Evolutionary conservation across 306 rosid species (phyloP), one percentile per base, ranked within the genome.

Genomic region (Castanea sativa): DNA sequence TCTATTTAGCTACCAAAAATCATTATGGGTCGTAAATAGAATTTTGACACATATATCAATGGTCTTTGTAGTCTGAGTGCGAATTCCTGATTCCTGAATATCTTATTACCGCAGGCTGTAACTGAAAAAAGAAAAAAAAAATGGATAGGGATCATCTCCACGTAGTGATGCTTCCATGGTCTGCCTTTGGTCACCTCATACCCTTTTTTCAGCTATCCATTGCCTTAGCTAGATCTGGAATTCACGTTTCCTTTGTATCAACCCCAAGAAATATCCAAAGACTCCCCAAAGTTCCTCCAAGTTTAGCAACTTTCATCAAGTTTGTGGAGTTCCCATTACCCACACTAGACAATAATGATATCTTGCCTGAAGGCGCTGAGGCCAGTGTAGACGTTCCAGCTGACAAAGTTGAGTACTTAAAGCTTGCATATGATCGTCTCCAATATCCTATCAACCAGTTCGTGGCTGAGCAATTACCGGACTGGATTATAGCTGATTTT

Each of bases 211-310:
- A 85, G 30, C 80, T 85, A 41, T 65, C 84, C 70, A 73, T 75
- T 52, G 82, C 78, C 74, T 79, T 85, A 41, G 86, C 88, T 65
- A 82, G 49, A 76, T 38, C 76, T 55, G 84, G 83, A 71, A 56
- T 81, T 29, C 79, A 12, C 29, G 83, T 85, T 35, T 68, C 78
- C 53, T 77, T 64, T 60, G 52, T 84, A 15, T 65, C 82, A 69
- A 80, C 87, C 14, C 85, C 87, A 5, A 80, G 41, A 41, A 80
- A 76, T 77, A 76, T 80, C 77, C 73, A 77, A 51, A 67, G 87
- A 16, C 85, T 84, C 69, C 82, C 85, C 0, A 53, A 78, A 60
- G 5, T 80, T 7, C 80, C 88, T 69, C 74, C 84, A 51, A 69
- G 1, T 57, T 61, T 84, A 69, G 2, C 75, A 4, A 71, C 73